These are phyloP conservation scores for Aspergillus pseudoviridinutans DNA, from an alignment of 2,329 filamentous ascomycete genomes.

Conservation along the genomic window DNA sequence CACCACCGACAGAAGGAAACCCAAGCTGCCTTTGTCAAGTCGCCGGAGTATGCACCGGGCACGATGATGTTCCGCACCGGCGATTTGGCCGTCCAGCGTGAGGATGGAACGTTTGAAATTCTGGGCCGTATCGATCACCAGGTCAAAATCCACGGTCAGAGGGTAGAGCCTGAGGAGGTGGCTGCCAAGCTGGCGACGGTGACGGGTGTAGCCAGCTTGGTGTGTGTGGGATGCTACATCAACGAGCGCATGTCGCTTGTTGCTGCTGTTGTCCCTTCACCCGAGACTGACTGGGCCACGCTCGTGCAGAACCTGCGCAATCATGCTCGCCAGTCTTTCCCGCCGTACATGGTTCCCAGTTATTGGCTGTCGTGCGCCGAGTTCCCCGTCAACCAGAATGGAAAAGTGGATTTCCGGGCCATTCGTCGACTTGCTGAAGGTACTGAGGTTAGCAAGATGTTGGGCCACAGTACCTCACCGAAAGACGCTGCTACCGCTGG, in stretches of 20 bases:
- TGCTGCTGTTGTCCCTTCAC: background rate
- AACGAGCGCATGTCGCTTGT: background rate
- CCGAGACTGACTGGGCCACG: background rate
- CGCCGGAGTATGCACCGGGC: background rate
- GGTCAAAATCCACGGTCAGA: slow-evolving; percentile 1
- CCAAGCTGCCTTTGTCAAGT: background rate
- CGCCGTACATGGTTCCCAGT: background rate
- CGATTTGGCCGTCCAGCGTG: background rate
- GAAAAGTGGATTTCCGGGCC: background rate
- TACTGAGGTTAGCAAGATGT: background rate
- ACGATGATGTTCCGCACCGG: slow-evolving; percentile 2
- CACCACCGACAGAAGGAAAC: background rate
- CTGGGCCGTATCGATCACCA: slow-evolving; percentile 1
- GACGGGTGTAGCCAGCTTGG: background rate
- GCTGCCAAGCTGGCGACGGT: background rate
- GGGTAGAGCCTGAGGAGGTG: background rate
- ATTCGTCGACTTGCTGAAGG: background rate
- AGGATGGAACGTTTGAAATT: background rate
- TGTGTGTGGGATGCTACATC: background rate
- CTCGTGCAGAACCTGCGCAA: background rate
- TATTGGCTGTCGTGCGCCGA: background rate
- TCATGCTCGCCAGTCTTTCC: background rate
- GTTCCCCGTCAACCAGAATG: background rate
- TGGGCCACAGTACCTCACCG: background rate
- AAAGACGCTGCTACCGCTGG: background rate